Evolutionary conservation across 164 flowering plant genomes (phyloP).

Genomic region (Dillenia suffruticosa): DNA sequence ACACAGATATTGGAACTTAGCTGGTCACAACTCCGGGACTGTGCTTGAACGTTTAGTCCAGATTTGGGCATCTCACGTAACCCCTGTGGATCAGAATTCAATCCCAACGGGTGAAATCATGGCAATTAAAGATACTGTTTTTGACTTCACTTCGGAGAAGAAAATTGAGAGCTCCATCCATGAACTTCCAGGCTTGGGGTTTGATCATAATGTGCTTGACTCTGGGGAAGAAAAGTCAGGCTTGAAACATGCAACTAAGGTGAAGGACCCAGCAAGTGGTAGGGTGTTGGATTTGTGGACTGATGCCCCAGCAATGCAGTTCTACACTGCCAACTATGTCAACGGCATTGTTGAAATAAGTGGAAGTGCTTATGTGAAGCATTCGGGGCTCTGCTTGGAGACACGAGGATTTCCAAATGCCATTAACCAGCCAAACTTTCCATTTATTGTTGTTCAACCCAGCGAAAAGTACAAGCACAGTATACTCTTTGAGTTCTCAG

Average conservation of each 20-base stretch:
- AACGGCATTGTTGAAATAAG: slow-evolving; percentile 74
- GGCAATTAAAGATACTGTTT: slow-evolving; percentile 82
- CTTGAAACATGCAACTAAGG: slow-evolving; percentile 68
- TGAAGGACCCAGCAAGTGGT: slow-evolving; percentile 63
- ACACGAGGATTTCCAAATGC: slow-evolving; percentile 96
- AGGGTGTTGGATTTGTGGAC: slow-evolving; percentile 82
- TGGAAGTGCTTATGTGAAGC: slow-evolving; percentile 73
- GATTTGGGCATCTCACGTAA: slow-evolving; percentile 66
- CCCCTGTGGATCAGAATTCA: slow-evolving; percentile 73
- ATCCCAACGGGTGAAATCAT: slow-evolving; percentile 84
- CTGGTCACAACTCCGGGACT: slow-evolving; percentile 75
- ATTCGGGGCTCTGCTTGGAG: slow-evolving; percentile 78
- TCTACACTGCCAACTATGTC: slow-evolving; percentile 92
- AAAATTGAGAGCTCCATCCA: slow-evolving; percentile 53
- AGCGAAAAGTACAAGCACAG: slow-evolving; percentile 75
- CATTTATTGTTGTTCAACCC: slow-evolving; percentile 69
- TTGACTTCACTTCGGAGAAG: slow-evolving; percentile 74
- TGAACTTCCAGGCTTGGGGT: slow-evolving; percentile 76
- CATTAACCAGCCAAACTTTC: slow-evolving; percentile 80
- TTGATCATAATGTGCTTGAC: slow-evolving; percentile 87
- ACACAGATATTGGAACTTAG: slow-evolving; percentile 94
- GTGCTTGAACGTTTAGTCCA: slow-evolving; percentile 74
- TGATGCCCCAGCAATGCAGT: slow-evolving; percentile 91
- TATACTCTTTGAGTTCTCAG: slow-evolving; percentile 88
- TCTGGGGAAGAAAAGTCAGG: slow-evolving; percentile 68